phyloP scores from a whole-genome alignment of 1,139 yeast genomes.

The Pichia sp. region DNA sequence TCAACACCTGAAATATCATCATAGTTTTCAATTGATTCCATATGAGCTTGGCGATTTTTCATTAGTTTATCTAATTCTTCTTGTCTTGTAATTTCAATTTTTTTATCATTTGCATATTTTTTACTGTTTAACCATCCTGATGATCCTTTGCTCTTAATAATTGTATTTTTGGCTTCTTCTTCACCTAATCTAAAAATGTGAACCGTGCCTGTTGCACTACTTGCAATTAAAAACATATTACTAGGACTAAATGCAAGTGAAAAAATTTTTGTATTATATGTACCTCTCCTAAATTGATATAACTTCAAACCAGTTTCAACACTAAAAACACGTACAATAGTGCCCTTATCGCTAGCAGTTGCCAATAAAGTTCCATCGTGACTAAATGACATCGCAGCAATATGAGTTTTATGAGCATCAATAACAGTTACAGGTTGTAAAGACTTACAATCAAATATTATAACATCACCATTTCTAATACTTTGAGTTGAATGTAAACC shows the following conservation, averaged over 20 bases:
- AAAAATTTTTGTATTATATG: constrained; percentile 86
- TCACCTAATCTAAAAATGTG: constrained; percentile 77
- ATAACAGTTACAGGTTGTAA: constrained; percentile 83
- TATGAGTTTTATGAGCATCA: constrained; percentile 85
- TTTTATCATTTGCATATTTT: constrained; percentile 9
- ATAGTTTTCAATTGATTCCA: constrained; percentile 2
- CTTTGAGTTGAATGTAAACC: constrained; percentile 12
- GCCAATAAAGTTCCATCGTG: constrained; percentile 79
- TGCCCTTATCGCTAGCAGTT: constrained; percentile 93
- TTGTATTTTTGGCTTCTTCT: constrained; percentile 43
- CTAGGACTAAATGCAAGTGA: constrained; percentile 75
- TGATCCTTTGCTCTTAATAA: constrained; percentile 15
- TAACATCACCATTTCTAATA: constrained; percentile 76
- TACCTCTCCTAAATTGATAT: constrained; percentile 89
- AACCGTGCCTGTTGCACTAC: constrained; percentile 88
- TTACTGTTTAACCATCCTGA: constrained; percentile 13
- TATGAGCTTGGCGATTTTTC: constrained; percentile 9
- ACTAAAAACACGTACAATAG: constrained; percentile 83
- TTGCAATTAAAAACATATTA: constrained; percentile 69
- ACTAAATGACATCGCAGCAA: constrained; percentile 74
- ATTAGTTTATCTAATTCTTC: constrained; percentile 14
- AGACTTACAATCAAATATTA: constrained; percentile 69
- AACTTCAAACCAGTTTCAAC: constrained; percentile 77
- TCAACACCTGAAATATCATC: constrained; percentile 4
- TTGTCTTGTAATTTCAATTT: constrained; percentile 13